Percentiles rank a stretch among this genome's conserved stretches.
These are phyloP conservation scores for Trichoderma cornu-damae DNA, from an alignment of 2,329 filamentous ascomycete genomes.

Conservation along the genomic window DNA sequence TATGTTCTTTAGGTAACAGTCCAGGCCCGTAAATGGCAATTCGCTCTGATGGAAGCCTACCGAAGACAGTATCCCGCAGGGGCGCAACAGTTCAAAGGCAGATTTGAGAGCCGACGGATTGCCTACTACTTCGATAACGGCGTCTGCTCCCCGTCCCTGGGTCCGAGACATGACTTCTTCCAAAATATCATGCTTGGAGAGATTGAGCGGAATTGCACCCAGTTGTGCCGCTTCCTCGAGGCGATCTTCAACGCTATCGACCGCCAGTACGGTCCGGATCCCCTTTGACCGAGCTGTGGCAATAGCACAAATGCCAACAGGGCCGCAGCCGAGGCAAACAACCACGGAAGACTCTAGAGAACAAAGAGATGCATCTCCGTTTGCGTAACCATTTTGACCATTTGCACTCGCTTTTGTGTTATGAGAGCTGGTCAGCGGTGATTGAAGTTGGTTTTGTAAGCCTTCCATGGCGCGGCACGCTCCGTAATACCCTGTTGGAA, in stretches of 20 bases:
- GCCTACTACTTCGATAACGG: not conserved
- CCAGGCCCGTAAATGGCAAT: not conserved
- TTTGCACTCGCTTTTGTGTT: not conserved
- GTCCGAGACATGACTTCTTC: not conserved
- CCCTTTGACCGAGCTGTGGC: not conserved
- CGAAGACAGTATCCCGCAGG: not conserved
- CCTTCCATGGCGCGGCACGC: not conserved
- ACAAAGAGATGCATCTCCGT: not conserved
- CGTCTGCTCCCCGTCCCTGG: not conserved
- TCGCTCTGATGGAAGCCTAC: not conserved
- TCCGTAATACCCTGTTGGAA: conserved; percentile 4
- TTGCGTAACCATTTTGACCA: not conserved
- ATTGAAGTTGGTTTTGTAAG: not conserved
- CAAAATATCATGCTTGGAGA: not conserved
- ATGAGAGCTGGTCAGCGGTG: not conserved
- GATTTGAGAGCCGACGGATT: not conserved
- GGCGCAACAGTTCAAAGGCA: conserved; percentile 1
- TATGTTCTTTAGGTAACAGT: conserved; percentile 2
- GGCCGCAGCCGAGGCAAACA: not conserved
- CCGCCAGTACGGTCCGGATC: not conserved
- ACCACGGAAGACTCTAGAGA: not conserved
- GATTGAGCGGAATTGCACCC: not conserved
- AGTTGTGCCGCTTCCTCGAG: not conserved
- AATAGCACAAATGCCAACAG: conserved; percentile 6
- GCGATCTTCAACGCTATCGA: not conserved